Percentiles rank a stretch among this genome's conserved stretches.
Conservation (phyloP, 495 filamentous ascomycete species). For the Lentithecium fluviatile region DNA sequence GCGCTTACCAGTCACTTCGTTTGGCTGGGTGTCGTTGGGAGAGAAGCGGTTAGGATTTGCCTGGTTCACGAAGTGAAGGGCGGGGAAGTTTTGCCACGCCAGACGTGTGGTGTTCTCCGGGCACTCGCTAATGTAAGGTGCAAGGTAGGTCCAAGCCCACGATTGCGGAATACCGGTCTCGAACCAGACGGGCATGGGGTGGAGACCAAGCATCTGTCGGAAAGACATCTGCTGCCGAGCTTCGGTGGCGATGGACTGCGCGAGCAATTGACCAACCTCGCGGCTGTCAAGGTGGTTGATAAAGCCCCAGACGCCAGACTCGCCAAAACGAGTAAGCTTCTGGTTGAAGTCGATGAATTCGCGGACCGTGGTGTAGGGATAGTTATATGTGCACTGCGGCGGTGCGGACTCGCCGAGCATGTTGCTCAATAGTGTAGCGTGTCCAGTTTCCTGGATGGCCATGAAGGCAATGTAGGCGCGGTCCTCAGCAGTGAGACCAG, state of each 20-base stretch:
- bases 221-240: conserved; percentile 87
- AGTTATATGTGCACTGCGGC: conserved; percentile 75
- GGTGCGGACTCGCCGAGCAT: conserved; percentile 77
- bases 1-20: conserved; percentile 55
- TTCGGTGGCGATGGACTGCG: conserved; percentile 79
- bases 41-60: conserved; percentile 66
- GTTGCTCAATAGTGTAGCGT: conserved; percentile 75
- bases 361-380: conserved; percentile 71
- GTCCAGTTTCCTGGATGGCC: conserved; percentile 81
- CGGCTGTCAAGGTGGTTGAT: conserved; percentile 76
- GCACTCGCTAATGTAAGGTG: conserved; percentile 80
- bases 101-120: conserved; percentile 71
- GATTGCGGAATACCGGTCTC: conserved; percentile 78
- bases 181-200: conserved; percentile 86
- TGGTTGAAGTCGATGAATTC: conserved; percentile 87
- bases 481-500: conserved; percentile 67
- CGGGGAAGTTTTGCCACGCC: conserved; percentile 87
- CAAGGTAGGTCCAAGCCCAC: conserved; percentile 83
- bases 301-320: conserved; percentile 82
- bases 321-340: conserved; percentile 78
- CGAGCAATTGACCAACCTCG: conserved; percentile 68
- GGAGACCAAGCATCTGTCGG: conserved; percentile 80
- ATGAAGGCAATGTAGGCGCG: conserved; percentile 75
- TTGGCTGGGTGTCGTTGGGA: conserved; percentile 48
- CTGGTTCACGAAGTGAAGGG: conserved; percentile 70